Evolutionary conservation across 306 rosid genomes (phyloP), one percentile per base, ranked within the genome.

Genomic region (Fragaria ananassa): DNA sequence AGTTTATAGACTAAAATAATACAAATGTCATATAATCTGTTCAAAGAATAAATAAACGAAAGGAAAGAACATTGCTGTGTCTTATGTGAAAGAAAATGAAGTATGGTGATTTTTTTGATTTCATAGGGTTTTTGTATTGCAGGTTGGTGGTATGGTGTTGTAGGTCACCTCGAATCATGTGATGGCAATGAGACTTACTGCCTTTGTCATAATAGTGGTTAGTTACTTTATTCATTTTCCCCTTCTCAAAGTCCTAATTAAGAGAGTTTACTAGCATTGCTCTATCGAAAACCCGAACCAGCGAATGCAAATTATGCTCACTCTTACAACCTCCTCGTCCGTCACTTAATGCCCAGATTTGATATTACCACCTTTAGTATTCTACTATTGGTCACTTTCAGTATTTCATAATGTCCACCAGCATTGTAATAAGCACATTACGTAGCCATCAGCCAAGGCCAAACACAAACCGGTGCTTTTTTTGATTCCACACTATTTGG

Each of bases 121-220:
- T 82, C 82, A 82, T 23, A 63, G 70, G 78, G 67, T 73, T 61
- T 72, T 31, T 79, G 45, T 88, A 72, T 62, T 87, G 88, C 92
- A 95, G 98, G 97, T 84, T 95, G 97, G 98, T 95, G 98, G 97
- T 95, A 92, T 83, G 98, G 97, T 69, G 80, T 89, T 74, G 95
- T 95, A 76, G 98, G 97, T 65, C 98, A 95, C 88, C 88, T 95
- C 75, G 98, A 92, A 81, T 68, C 88, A 64, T 95, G 98, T 66
- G 88, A 89, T 87, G 92, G 97, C 53, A 87, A 88, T 82, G 89
- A 81, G 78, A 83, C 67, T 79, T 86, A 78, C 85, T 95, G 98
- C 87, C 87, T 80, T 68, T 92, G 98, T 71, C 88, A 85, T 68
- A 74, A 37, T 27, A 85, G 90, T 72, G 97, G 97, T 95, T 84